Evolutionary conservation across 164 flowering plant species (phyloP).

Genomic region (Dillenia suffruticosa): DNA sequence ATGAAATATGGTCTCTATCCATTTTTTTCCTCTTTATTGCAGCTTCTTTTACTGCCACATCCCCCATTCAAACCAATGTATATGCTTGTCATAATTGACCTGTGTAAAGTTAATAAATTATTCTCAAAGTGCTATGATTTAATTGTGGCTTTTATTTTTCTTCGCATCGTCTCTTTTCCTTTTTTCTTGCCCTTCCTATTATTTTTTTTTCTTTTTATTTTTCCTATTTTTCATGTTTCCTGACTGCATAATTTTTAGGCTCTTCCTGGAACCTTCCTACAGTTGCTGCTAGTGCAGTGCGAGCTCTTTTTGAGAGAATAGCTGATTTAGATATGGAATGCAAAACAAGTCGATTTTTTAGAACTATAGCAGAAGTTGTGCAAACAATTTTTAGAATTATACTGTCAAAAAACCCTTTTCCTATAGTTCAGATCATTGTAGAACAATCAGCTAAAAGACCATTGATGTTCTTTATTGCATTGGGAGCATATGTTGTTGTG

Average conservation of each 20-base stretch:
- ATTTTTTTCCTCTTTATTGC: constrained; percentile 28
- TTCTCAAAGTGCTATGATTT: no score
- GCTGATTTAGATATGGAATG: constrained; percentile 96
- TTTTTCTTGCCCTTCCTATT: background rate
- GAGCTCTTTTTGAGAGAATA: constrained; percentile 91
- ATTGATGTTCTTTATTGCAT: no score
- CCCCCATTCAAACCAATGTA: constrained; percentile 93
- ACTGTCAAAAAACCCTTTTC: no score
- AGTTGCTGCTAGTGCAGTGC: constrained; percentile 96
- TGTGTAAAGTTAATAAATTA: constrained; percentile 99
- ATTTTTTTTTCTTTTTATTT: background rate
- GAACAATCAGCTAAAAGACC: no score
- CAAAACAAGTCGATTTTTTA: constrained; percentile 79
- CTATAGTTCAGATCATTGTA: no score
- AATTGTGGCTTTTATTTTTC: background rate
- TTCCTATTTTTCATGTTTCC: background rate
- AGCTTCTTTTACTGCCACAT: constrained; percentile 91
- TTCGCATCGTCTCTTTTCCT: background rate
- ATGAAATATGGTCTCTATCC: no score
- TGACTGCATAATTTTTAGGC: constrained; percentile 46
- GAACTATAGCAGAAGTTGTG: constrained; percentile 35
- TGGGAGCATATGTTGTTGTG: no score
- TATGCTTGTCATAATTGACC: constrained; percentile 90
- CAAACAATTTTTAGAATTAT: no score
- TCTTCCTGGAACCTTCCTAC: constrained; percentile 98